Conservation (phyloP, 352 stramenopile genomes). For the Phytophthora agathidicida region DNA sequence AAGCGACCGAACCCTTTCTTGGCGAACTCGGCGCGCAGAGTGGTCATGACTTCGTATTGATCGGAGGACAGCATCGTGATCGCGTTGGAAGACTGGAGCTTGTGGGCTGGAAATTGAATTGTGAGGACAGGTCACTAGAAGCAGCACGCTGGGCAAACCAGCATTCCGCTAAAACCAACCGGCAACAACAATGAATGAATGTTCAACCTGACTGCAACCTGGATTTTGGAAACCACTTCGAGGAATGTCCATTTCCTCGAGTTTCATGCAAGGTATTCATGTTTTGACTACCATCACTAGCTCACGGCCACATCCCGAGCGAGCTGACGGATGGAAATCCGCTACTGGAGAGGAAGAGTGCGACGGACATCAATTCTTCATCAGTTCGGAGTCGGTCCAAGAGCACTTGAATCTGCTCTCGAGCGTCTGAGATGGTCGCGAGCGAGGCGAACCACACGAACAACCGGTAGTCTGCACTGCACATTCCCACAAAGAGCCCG, state of each 20-base stretch:
- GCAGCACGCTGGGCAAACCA: neutral
- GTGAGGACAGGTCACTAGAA: neutral
- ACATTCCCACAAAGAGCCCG: conserved; percentile 58
- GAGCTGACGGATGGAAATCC: conserved; percentile 32
- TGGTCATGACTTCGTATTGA: conserved; percentile 26
- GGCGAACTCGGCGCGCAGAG: conserved; percentile 8
- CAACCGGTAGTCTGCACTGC: conserved; percentile 60
- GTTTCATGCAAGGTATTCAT: no score
- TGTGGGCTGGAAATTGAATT: neutral
- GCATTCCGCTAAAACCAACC: conserved; percentile 4
- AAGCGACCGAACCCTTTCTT: conserved; percentile 1
- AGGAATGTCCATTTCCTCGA: no score
- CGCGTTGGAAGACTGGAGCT: neutral
- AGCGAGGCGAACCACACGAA: conserved; percentile 65
- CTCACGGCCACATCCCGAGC: conserved; percentile 33
- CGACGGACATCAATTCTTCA: conserved; percentile 56
- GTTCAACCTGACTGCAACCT: neutral
- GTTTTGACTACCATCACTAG: no score
- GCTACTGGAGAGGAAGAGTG: conserved; percentile 33
- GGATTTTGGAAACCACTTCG: no score
- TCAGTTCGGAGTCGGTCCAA: conserved; percentile 60
- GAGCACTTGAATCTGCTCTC: conserved; percentile 62
- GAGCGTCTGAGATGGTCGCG: conserved; percentile 45
- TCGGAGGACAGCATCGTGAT: conserved; percentile 7
- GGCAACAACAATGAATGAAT: no score